phyloP scores from a whole-genome alignment of 768 basidiomycete species.

The Rhodotorula kratochvilovae region DNA sequence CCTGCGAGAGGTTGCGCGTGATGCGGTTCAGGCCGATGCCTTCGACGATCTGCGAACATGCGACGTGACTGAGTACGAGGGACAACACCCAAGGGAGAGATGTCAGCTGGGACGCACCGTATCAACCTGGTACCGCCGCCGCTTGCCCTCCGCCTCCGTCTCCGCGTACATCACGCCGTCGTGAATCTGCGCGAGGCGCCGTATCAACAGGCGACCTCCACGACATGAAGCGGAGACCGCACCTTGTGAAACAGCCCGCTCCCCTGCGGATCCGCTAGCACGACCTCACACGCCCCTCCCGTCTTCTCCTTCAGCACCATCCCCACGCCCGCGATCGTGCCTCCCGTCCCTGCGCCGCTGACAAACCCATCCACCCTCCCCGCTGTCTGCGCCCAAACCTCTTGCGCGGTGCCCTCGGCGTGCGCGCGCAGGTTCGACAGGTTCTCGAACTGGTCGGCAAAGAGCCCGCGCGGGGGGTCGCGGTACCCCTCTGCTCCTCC shows the following conservation, averaged over 20 bases:
- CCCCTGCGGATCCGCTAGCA: constrained; percentile 85
- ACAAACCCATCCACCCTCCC: constrained; percentile 79
- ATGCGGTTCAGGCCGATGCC: constrained; percentile 85
- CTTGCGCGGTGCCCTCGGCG: constrained; percentile 81
- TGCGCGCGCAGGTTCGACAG: constrained; percentile 86
- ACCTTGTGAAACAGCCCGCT: constrained; percentile 94
- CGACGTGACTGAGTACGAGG: too few relatives aligned
- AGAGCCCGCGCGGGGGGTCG: constrained; percentile 67
- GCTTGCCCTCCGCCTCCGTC: constrained; percentile 90
- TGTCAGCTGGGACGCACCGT: too few relatives aligned
- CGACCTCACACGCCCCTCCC: constrained; percentile 58
- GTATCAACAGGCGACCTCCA: too few relatives aligned
- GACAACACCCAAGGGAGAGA: too few relatives aligned
- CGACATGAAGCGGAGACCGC: too few relatives aligned
- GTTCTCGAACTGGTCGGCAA: constrained; percentile 98
- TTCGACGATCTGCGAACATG: constrained; percentile 44
- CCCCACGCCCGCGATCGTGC: constrained; percentile 83
- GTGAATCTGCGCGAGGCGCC: constrained; percentile 53
- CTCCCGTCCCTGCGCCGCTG: constrained; percentile 91
- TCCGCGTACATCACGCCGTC: constrained; percentile 89
- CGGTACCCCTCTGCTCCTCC: constrained; percentile 39
- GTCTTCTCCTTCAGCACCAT: constrained; percentile 72
- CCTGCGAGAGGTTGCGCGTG: constrained; percentile 83
- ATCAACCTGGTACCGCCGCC: constrained; percentile 87
- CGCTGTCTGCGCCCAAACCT: constrained; percentile 89